phyloP scores from a whole-genome alignment of 768 basidiomycete genomes.

The Boletellus ananiceps region DNA sequence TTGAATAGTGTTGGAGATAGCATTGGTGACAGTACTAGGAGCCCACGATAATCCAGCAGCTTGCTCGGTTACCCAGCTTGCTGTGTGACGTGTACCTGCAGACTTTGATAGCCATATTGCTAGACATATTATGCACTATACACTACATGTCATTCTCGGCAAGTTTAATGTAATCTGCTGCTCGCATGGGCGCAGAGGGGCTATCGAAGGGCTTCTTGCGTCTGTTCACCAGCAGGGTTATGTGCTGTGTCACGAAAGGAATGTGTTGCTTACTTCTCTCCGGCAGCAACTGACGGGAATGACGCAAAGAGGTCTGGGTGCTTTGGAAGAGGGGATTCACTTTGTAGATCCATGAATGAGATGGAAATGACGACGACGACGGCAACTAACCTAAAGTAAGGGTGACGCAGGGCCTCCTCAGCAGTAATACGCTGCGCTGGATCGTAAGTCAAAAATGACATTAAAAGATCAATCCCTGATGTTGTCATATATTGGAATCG shows the following conservation, averaged over 20 bases:
- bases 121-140: neutral
- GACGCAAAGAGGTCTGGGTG: conserved; percentile 94
- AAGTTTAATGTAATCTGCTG: conserved; percentile 61
- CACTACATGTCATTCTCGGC: conserved; percentile 54
- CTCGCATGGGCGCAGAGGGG: conserved; percentile 74
- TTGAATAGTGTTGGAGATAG: conserved; percentile 28
- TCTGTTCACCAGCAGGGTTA: conserved; percentile 36
- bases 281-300: conserved; percentile 94
- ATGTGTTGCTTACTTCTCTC: conserved; percentile 68
- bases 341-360: conserved; percentile 27
- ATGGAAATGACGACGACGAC: neutral
- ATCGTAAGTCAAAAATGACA: conserved; percentile 82
- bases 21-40: conserved; percentile 6
- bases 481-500: conserved; percentile 83
- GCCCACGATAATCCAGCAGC: conserved; percentile 4
- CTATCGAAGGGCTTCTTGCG: conserved; percentile 74
- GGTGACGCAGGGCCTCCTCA: conserved; percentile 84
- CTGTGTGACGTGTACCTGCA: neutral
- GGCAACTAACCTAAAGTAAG: conserved; percentile 72
- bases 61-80: neutral
- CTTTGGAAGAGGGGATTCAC: conserved; percentile 92
- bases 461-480: conserved; percentile 80
- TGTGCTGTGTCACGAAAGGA: neutral
- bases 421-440: conserved; percentile 83
- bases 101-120: neutral